Base-by-base conservation (phyloP, 345 rosid species). In the Populus deltoides region DNA sequence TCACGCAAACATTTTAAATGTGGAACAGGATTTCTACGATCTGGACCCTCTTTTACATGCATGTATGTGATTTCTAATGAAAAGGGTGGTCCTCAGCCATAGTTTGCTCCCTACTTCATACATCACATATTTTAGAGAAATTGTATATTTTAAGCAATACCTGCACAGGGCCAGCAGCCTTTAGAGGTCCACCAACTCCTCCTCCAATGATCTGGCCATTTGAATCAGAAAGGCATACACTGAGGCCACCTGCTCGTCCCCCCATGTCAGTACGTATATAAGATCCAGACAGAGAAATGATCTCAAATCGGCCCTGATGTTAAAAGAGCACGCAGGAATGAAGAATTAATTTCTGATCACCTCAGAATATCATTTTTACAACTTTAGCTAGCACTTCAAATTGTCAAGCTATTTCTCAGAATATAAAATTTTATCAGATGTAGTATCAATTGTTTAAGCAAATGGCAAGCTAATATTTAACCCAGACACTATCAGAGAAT, bases 151-250 rank as follows among this genome's bases (percentile, higher is more conserved):
- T 27, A 69, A 62, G 22, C 36, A 31, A 65, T 79, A 95, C 99
- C 97, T 95, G 96, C 53, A 95, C 99, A 36, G 97, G 96, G 53
- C 99, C 94, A 8, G 92, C 92, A 75, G 99, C 99, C 57, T 83
- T 89, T 71, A 95, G 87, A 51, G 89, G 88, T 70, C 97, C 98
- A 22, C 92, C 92, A 82, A 95, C 90, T 73, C 92, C 98, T 80
- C 99, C 99, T n/a, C 99, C 99, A 62, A 95, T 80, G 65, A 92
- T 87, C 77, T 93, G 93, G 74, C 98, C 98, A 83, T 88, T 89
- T 27, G 90, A 63, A 83, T 75, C 84, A 74, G 93, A 87, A 75
- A 95, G 86, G 81, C 92, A 93, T 63, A 95, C 87, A 79, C 98
- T 93, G 74, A 95, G 91, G 68, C 98, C 92, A 77, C 98, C 97